These are phyloP conservation scores for Hypoxylon sp. DNA, from an alignment of 2,329 filamentous ascomycete species.

Conservation along the genomic window DNA sequence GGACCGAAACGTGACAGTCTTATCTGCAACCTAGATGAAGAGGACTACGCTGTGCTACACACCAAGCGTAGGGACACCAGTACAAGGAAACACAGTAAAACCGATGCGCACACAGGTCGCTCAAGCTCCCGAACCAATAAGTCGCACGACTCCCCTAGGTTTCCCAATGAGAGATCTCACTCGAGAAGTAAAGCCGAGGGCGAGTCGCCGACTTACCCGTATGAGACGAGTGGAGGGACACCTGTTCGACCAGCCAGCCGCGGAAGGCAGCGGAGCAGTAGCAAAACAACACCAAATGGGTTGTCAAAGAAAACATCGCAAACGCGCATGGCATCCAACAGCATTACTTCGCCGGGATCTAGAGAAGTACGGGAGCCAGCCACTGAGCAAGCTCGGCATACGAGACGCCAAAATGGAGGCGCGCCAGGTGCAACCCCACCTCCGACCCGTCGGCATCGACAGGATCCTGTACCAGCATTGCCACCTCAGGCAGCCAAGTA, in stretches of 20 bases:
- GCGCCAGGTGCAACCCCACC: constrained; percentile 1
- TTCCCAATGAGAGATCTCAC: constrained; percentile 14
- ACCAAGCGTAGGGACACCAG: constrained; percentile 17
- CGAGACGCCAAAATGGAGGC: constrained; percentile 6
- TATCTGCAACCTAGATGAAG: constrained; percentile 40
- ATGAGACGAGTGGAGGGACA: constrained; percentile 3
- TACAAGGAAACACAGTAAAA: constrained; percentile 10
- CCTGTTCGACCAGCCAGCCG: constrained; percentile 20
- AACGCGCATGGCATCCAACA: constrained; percentile 5
- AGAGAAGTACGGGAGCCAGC: neutral
- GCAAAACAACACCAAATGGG: constrained; percentile 10
- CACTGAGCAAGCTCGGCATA: constrained; percentile 4
- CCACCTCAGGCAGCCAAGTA: constrained; percentile 6
- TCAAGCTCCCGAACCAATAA: constrained; percentile 14
- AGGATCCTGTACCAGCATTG: constrained; percentile 6
- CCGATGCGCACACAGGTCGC: constrained; percentile 7
- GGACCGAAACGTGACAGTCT: constrained; percentile 37
- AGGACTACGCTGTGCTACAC: constrained; percentile 37
- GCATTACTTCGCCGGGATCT: neutral
- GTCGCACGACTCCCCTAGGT: constrained; percentile 4
- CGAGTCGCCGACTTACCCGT: constrained; percentile 10
- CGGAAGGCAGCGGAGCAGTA: constrained; percentile 23
- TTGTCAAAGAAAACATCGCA: constrained; percentile 23
- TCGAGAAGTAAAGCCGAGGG: constrained; percentile 16
- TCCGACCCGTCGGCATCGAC: constrained; percentile 5